These are phyloP conservation scores for Afroboletus lepidellus DNA, from an alignment of 1,284 basidiomycete genomes.

Conservation along the genomic window DNA sequence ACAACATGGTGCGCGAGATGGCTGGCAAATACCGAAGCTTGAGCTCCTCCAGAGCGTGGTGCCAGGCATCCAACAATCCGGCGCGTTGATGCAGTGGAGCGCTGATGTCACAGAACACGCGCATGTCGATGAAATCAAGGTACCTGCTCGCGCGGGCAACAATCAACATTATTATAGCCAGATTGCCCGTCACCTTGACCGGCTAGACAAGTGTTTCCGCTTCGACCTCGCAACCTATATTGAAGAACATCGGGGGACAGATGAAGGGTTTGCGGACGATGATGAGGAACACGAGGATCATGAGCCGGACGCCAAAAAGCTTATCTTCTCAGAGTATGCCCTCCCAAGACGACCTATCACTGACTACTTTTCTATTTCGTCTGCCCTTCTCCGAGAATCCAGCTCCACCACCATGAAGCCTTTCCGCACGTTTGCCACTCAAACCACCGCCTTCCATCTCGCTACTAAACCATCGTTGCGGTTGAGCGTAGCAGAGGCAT, in stretches of 20 bases:
- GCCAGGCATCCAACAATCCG: background rate
- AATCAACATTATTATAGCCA: background rate
- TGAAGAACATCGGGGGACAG: too few species aligned
- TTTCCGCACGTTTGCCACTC: background rate
- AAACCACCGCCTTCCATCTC: constrained; percentile 5
- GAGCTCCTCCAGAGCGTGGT: background rate
- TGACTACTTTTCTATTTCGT: background rate
- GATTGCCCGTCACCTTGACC: background rate
- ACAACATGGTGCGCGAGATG: background rate
- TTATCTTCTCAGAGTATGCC: background rate
- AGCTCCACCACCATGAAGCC: background rate
- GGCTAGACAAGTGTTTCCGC: constrained; percentile 1
- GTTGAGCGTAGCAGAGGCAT: constrained; percentile 1
- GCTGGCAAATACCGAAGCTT: background rate
- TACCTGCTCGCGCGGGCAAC: constrained; percentile 3
- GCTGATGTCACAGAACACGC: background rate
- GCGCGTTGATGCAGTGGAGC: background rate
- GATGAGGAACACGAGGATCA: background rate
- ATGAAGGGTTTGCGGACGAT: constrained; percentile 1
- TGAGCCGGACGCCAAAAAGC: background rate
- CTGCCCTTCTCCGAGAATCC: background rate
- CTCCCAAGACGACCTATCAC: background rate
- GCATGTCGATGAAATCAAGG: background rate
- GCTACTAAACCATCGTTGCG: background rate
- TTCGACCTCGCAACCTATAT: constrained; percentile 8